Evolutionary conservation across 305 asterid species (phyloP).

Genomic region (Striga hermonthica): DNA sequence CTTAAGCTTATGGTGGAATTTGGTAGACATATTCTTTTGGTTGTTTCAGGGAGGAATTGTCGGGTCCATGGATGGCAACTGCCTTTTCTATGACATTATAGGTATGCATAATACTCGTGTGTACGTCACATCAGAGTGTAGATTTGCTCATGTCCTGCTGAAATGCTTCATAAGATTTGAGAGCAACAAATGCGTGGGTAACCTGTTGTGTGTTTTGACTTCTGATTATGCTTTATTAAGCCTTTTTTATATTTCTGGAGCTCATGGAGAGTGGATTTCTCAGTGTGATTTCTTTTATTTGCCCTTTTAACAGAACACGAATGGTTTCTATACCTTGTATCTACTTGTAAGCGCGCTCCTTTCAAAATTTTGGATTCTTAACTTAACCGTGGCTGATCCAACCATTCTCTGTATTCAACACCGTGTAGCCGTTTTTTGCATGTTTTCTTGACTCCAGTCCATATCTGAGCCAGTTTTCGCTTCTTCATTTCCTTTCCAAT

Average conservation of each 20-base stretch:
- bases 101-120: constrained; percentile 37
- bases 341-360: background rate
- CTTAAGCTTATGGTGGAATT: background rate
- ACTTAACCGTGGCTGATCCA: background rate
- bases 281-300: background rate
- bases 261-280: background rate
- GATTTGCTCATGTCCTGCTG: constrained; percentile 9
- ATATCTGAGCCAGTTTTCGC: background rate
- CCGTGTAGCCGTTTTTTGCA: background rate
- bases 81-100: constrained; percentile 53
- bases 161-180: background rate
- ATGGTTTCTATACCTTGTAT: background rate
- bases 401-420: background rate
- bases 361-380: background rate
- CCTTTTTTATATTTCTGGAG: background rate
- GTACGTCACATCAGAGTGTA: background rate
- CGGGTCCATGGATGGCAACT: constrained; percentile 76
- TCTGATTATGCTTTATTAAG: background rate
- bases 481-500: background rate
- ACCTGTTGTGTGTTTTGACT: background rate
- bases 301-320: background rate
- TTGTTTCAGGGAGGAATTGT: constrained; percentile 64
- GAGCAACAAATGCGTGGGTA: constrained; percentile 1
- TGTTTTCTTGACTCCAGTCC: background rate
- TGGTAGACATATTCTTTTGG: constrained; percentile 6